A percentile compares a stretch with the other conserved stretches of the same genome.
Evolutionary conservation across 306 rosid species (phyloP).

Genomic region (Rosa lucieae): DNA sequence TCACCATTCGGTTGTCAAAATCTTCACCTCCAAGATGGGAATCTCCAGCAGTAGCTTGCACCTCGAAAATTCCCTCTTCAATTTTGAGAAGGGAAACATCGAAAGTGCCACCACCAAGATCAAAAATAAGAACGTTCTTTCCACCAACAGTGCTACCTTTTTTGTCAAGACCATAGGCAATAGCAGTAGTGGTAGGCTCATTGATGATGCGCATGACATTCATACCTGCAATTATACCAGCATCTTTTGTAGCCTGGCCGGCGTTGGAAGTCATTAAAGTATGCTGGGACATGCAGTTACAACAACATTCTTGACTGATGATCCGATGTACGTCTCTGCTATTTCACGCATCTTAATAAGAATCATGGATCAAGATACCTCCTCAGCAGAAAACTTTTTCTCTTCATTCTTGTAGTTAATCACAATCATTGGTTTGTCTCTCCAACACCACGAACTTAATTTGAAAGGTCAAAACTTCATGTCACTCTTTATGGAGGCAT

Average conservation of each 20-base stretch:
- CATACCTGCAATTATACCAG: conserved; percentile 27
- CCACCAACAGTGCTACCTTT: conserved; percentile 9
- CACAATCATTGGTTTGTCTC: conserved; percentile 36
- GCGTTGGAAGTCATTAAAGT: conserved; percentile 32
- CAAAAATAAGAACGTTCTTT: conserved; percentile 23
- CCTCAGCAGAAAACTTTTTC: conserved; percentile 34
- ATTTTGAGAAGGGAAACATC: conserved; percentile 7
- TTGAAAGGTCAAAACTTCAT: conserved; percentile 37
- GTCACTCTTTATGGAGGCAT: conserved; percentile 30
- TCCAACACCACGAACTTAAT: conserved; percentile 26
- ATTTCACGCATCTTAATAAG: conserved; percentile 34
- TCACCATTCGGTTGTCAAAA: conserved; percentile 16
- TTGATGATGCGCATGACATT: conserved; percentile 14
- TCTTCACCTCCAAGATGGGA: conserved; percentile 21
- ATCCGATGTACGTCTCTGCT: conserved; percentile 35
- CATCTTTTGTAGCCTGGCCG: conserved; percentile 37
- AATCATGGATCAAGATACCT: conserved; percentile 35
- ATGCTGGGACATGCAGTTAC: conserved; percentile 34
- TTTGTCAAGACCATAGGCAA: conserved; percentile 44
- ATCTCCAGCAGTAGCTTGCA: conserved; percentile 14
- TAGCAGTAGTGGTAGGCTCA: conserved; percentile 38
- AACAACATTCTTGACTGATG: conserved; percentile 29
- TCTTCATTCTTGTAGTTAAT: conserved; percentile 35
- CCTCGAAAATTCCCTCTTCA: neutral
- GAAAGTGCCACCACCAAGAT: too few relatives aligned